Evolutionary conservation across 1,139 yeast genomes (phyloP), one percentile per base, ranked within the genome.

Genomic region (Barnettozyma hawaiiensis): DNA sequence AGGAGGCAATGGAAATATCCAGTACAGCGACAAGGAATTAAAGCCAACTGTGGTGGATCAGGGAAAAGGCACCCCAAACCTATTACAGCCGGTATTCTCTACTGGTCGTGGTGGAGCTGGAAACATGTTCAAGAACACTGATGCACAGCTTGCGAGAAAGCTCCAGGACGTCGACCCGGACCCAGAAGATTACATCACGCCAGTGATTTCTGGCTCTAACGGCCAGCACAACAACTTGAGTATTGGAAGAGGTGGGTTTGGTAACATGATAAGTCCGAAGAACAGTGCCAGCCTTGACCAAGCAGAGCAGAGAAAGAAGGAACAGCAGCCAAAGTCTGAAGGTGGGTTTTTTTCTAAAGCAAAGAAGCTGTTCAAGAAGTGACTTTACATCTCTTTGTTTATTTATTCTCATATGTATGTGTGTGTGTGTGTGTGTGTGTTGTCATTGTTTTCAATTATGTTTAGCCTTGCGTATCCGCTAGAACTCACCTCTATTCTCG

Each of bases 41-140:
- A 70, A 78, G 10, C 83, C 83, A 3, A 73, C 69, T 43, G 60
- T 76, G 31, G 75, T 71, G 2, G 76, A 78, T 5, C 79, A 76
- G 54, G 86, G 85, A 3, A 75, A 81, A 22, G 77, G 72, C 49
- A 76, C 84, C 18, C 92, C 90, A 18, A 75, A 68, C 52, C 66
- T 83, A 43, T 64, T 70, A 40, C 76, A 78, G 31, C 73, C 76
- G 22, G 73, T 75, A 29, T 76, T 78, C 53, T 73, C 86, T 22
- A 84, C 92, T 3, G 94, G 94, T 24, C 71, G 94, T 53, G 94
- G 94, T 9, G 94, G 94, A 2, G 81, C 77, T 39, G 94, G 94
- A 6, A 84, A 84, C 58, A 84, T 84, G 86, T 67, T 80, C 43
- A 71, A 64, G 49, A 83, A 83, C 60, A 71, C 70, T 36, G 81